Base-by-base conservation (phyloP, 805 yeast species). In the Candida silvicultrix region DNA sequence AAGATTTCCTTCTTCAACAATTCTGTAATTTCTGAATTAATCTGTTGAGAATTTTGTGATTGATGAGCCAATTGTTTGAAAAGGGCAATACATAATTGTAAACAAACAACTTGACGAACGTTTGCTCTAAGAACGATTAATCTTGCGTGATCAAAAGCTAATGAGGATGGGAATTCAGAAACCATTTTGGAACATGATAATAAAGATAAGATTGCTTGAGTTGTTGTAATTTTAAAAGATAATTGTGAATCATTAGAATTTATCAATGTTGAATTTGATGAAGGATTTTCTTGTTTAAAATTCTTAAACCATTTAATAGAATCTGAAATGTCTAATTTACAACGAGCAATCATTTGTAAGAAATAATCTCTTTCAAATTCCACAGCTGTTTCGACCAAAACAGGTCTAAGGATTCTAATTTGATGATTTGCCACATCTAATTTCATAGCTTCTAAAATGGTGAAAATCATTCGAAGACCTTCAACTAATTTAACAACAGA, bases 341-440 rank as follows among this genome's bases (percentile, higher is more conserved):
- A 52, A 41, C 64, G 49, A 45, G 68, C 58, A 75, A 85, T 96
- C 96, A 89, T 49, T 69, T 72, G 57, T 81, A 69, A 5, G 86
- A 79, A 55, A 66, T 89, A 89, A 62, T 87, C 95, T 56, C 81
- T 81, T 67, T 90, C 98, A 58, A 90, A 87, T 49, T 85, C 90
- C 12, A 85, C 84, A 2, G 96, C 94, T 32, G 94, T 86, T 56
- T 88, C 89, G 47, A 89, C 79, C 41, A 92, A 71, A 2, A 85
- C 83, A 2, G 96, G 95, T 57, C 97, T 75, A 45, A 89, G 69
- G 19, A 88, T 80, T 53, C 96, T 75, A 45, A 92, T 87, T 66
- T 90, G 97, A 61, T 90, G 96, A 66, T 90, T 90, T 15, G 97
- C 96, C 46, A 89, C 94, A 59, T 92, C 97, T 50, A 90, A 71